These are phyloP conservation scores for Artemisia annua DNA, from an alignment of 129 eudicot genomes.

Conservation along the genomic window DNA sequence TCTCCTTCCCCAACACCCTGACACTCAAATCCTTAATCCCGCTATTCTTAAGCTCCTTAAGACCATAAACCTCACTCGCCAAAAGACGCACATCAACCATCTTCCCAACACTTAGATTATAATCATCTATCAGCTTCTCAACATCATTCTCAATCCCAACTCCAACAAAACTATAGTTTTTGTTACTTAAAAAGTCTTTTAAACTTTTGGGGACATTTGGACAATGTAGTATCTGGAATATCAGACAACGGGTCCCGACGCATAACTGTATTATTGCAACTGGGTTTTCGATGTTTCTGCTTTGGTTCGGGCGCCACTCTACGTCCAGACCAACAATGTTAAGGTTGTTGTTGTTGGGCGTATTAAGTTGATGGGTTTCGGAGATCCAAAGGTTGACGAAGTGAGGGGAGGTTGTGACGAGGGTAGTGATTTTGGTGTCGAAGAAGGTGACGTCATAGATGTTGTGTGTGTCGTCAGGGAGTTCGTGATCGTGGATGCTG, in stretches of 20 bases:
- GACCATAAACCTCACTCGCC: neutral
- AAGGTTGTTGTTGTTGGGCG: neutral
- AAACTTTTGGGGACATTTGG: neutral
- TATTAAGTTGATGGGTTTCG: neutral
- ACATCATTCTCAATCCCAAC: neutral
- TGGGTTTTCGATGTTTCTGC: neutral
- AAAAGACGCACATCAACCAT: neutral
- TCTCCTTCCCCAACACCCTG: too few relatives aligned
- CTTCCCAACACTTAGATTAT: neutral
- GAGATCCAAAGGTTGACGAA: neutral
- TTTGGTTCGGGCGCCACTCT: neutral
- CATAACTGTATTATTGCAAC: neutral
- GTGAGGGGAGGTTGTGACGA: neutral
- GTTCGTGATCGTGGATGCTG: neutral
- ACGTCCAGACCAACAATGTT: neutral
- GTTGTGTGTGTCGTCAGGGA: slow-evolving; percentile 18
- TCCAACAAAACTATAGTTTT: neutral
- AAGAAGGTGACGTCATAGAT: slow-evolving; percentile 12
- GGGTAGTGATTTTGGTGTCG: neutral
- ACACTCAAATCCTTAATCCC: too few relatives aligned
- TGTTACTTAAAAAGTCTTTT: neutral
- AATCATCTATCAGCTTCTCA: neutral
- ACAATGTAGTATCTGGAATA: neutral
- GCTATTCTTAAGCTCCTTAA: too few relatives aligned
- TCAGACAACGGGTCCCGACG: neutral